A percentile compares a stretch with the other conserved stretches of the same genome.
phyloP scores from a whole-genome alignment of 106 monocot species.

The Dioscorea alata region DNA sequence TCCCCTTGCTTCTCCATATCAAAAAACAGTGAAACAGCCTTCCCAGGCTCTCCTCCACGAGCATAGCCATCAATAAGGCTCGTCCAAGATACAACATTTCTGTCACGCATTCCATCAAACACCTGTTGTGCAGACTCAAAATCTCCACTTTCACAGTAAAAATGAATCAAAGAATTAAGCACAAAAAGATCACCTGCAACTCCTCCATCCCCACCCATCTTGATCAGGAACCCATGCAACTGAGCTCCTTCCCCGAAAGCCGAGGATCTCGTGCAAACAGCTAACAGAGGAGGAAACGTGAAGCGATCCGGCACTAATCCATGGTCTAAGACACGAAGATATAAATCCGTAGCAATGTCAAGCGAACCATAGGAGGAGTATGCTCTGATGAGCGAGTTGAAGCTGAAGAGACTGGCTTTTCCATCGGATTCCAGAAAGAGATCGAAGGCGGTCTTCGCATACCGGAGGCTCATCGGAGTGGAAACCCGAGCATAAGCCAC shows the following conservation, averaged over 20 bases:
- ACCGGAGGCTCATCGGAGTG: constrained; percentile 2
- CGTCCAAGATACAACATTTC: constrained; percentile 53
- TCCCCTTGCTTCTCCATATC: constrained; percentile 16
- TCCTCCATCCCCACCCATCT: constrained; percentile 4
- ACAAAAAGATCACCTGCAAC: constrained; percentile 4
- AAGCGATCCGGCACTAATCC: constrained; percentile 1
- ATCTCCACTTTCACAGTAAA: constrained; percentile 9
- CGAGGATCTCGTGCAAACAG: not conserved
- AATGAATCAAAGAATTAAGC: constrained; percentile 6
- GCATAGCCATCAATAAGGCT: constrained; percentile 42
- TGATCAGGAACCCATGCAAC: constrained; percentile 5
- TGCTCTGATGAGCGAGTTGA: constrained; percentile 3
- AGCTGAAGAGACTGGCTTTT: not conserved
- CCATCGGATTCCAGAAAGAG: not conserved
- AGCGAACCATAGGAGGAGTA: not conserved
- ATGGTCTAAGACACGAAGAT: not conserved
- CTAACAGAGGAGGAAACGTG: constrained; percentile 4
- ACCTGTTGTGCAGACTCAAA: constrained; percentile 20
- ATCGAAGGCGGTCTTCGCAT: constrained; percentile 3
- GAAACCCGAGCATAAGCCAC: not conserved
- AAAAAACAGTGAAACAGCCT: constrained; percentile 23
- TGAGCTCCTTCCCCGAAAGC: constrained; percentile 2
- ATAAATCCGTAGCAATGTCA: not conserved
- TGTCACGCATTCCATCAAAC: constrained; percentile 33
- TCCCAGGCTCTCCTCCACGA: constrained; percentile 6